Evolutionary conservation across 1,284 basidiomycete species (phyloP), one percentile per base, ranked within the genome.

Genomic region (Sanghuangporus sanghuang): DNA sequence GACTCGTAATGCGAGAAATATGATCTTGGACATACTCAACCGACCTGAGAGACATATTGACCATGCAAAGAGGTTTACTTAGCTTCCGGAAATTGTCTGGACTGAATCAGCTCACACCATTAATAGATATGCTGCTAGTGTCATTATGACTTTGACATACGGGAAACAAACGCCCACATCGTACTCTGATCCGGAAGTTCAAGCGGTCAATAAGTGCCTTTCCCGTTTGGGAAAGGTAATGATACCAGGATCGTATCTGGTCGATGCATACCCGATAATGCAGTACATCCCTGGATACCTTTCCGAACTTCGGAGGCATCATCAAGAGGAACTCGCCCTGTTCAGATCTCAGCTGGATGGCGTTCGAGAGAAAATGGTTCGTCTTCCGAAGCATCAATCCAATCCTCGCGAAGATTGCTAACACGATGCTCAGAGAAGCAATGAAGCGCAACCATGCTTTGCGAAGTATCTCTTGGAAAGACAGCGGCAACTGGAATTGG

Each of bases 81-180:
- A 18, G n/a, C n/a, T n/a, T 48, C 32, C 58, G 18, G 53, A 42
- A 59, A 38, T 0, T 27, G 23, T 58, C 39, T 50, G 23, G 56
- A 44, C 32, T 38, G 44, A 3, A 61, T 16, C 8, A 1, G 18
- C 32, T 53, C 8, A 36, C 1, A 2, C 8, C 18, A 3, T 14
- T 58, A 59, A 8, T 66, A 88, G 86, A 38, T 90, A 85, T 67
- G 82, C 86, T 0, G 82, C 86, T 0, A 83, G 81, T 0, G 80
- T 89, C 0, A 85, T 88, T 2, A 79, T 90, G 73, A 78, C 81
- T 2, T 77, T 90, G 54, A 83, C 87, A 6, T 90, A 90, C 66
- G 88, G 87, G 0, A 85, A 85, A 64, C 74, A 78, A 39, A 76
- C 65, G 69, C 81, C 59, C 8, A 80, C 79, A 46, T 77, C 73